These are phyloP conservation scores for Agroathelia rolfsii DNA, from an alignment of 1,284 basidiomycete species.

Conservation along the genomic window DNA sequence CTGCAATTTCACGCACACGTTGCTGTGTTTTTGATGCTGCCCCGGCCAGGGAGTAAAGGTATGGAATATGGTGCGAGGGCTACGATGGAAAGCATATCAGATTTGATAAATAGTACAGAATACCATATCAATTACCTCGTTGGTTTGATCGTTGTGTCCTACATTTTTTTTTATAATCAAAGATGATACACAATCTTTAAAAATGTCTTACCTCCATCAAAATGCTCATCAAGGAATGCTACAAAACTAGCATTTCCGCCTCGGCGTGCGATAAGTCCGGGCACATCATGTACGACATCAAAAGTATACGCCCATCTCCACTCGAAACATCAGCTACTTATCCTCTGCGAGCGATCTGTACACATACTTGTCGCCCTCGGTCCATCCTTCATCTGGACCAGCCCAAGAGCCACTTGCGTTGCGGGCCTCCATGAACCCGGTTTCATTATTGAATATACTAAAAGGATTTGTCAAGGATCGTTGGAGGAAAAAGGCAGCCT, in stretches of 20 bases:
- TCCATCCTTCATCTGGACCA: conserved; percentile 64
- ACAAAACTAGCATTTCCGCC: conserved; percentile 63
- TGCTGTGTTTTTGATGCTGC: conserved; percentile 63
- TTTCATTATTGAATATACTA: conserved; percentile 60
- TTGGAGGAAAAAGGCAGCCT: conserved; percentile 41
- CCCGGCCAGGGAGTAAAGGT: conserved; percentile 66
- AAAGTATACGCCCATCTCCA: conserved; percentile 80
- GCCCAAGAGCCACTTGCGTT: conserved; percentile 65
- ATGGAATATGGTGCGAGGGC: conserved; percentile 79
- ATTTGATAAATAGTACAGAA: background rate
- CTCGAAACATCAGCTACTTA: no score
- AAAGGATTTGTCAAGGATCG: conserved; percentile 50
- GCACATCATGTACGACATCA: conserved; percentile 65
- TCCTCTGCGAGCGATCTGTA: no score
- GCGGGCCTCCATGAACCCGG: conserved; percentile 77
- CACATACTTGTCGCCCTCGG: conserved; percentile 79
- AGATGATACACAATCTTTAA: background rate
- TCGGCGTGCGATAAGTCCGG: conserved; percentile 49
- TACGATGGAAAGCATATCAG: conserved; percentile 17
- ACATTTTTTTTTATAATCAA: conserved; percentile 2
- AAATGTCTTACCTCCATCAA: conserved; percentile 41
- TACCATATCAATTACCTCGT: conserved; percentile 43
- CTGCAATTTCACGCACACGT: conserved; percentile 58
- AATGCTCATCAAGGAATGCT: conserved; percentile 65
- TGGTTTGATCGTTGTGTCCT: conserved; percentile 78